These are phyloP conservation scores for Aspergillus egyptiacus DNA, from an alignment of 495 filamentous ascomycete genomes.

Conservation along the genomic window DNA sequence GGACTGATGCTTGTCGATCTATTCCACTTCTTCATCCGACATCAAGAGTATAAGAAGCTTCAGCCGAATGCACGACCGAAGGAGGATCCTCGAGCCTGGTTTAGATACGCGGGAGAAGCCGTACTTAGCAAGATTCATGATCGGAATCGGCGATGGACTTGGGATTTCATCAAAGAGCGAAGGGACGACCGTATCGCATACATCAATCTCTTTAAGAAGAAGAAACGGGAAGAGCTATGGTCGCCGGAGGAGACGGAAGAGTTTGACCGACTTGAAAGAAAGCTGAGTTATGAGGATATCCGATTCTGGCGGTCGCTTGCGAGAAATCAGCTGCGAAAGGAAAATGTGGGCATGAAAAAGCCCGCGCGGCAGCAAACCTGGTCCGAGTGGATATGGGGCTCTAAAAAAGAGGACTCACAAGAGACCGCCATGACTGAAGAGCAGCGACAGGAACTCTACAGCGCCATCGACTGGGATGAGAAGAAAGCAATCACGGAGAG, in stretches of 20 bases:
- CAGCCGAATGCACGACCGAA: constrained; percentile 82
- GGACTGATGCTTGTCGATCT: constrained; percentile 95
- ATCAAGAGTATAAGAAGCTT: constrained; percentile 93
- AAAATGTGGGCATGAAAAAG: constrained; percentile 79
- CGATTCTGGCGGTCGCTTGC: constrained; percentile 95
- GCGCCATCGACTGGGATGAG: constrained; percentile 97
- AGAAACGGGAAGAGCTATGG: constrained; percentile 71
- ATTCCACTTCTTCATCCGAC: constrained; percentile 96
- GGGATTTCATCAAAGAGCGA: constrained; percentile 88
- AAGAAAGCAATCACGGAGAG: constrained; percentile 82
- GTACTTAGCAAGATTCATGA: constrained; percentile 92
- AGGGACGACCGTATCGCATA: constrained; percentile 85
- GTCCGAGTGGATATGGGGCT: constrained; percentile 83
- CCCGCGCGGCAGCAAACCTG: constrained; percentile 63
- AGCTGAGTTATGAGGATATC: constrained; percentile 89
- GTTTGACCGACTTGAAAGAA: constrained; percentile 71
- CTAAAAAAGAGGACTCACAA: constrained; percentile 63
- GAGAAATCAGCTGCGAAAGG: constrained; percentile 88
- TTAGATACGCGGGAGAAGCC: constrained; percentile 81
- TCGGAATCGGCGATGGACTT: constrained; percentile 81
- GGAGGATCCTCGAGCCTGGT: constrained; percentile 87
- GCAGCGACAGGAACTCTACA: constrained; percentile 93
- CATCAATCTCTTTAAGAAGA: constrained; percentile 91
- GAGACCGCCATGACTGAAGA: constrained; percentile 84
- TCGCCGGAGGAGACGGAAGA: constrained; percentile 63